These are phyloP conservation scores for Rhazya stricta DNA, from an alignment of 257 asterid genomes.

Conservation along the genomic window DNA sequence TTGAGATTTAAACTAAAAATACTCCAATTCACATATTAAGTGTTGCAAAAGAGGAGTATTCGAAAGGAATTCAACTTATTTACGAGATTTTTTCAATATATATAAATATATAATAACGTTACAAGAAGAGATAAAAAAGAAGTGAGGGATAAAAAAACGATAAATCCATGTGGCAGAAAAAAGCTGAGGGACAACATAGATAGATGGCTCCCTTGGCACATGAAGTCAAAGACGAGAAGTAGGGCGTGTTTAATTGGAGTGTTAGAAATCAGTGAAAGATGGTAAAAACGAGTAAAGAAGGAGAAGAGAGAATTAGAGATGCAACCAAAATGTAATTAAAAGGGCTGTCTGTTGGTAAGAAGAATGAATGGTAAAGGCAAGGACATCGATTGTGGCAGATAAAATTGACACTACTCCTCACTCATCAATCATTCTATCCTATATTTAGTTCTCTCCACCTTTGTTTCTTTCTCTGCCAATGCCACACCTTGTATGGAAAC, in stretches of 20 bases:
- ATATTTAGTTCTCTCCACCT: slow-evolving; percentile 12
- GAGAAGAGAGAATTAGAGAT: slow-evolving; percentile 1
- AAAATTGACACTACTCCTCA: slow-evolving; percentile 30
- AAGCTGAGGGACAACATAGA: too few species aligned
- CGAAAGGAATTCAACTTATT: too few species aligned
- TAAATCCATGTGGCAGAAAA: too few species aligned
- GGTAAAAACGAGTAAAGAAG: slow-evolving; percentile 16
- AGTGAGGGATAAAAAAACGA: too few species aligned
- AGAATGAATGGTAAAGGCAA: slow-evolving; percentile 21
- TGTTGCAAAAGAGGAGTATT: too few species aligned
- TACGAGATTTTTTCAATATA: too few species aligned
- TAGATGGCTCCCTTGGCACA: too few species aligned
- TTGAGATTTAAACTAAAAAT: too few species aligned
- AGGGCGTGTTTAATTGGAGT: neutral
- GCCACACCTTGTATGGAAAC: neutral
- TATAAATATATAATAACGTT: too few species aligned
- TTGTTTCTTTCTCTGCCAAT: slow-evolving; percentile 4
- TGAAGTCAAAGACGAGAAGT: neutral
- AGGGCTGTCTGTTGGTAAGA: slow-evolving; percentile 44
- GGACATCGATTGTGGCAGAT: slow-evolving; percentile 27
- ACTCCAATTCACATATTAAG: too few species aligned
- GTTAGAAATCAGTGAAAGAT: neutral
- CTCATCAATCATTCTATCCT: slow-evolving; percentile 13
- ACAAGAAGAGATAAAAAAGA: too few species aligned
- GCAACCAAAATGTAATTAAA: slow-evolving; percentile 6